Base-by-base conservation (phyloP, 768 basidiomycete genomes). In the Lactifluus rugatus region DNA sequence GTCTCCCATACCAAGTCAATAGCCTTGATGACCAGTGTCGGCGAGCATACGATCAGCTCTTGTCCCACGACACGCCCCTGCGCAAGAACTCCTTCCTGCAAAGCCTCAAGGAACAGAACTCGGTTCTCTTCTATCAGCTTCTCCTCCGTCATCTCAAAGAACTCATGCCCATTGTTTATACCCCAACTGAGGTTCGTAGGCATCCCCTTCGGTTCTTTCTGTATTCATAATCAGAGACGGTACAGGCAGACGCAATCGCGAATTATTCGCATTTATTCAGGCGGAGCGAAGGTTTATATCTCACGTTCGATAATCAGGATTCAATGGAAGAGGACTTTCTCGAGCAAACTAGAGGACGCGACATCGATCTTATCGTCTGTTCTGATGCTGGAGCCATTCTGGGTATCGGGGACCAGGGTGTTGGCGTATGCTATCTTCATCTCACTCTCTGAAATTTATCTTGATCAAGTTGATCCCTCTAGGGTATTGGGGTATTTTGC, bases 341-440 rank as follows among this genome's bases (percentile, higher is more conserved):
- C 23, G 84, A 85, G 64, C 80, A 82, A 64, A 84, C 79, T 1
- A 74, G 72, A 34, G 81, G 78, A 7, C 73, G 76, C 26, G 73
- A 83, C 26, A 81, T 93, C 54, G 85, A 93, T 60, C 74, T 93
- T 23, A 76, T 94, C 51, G 89, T 93, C 25, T 85, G 85, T 54
- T 87, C 89, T 0, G 92, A 94, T 67, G 81, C 85, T 4, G 90
- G 92, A 65, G 87, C 88, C 0, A 93, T 93, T 58, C 73, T 94
- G 10, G 92, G 92, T 16, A 83, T 84, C 56, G 83, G 83, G 48
- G 82, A 83, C 64, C 81, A 82, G 67, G 84, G 91, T 56, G 89
- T 92, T 41, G 81, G 81, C 54, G 83, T 84, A 68, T 19, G 76
- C 55, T n/a, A 47, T 47, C 31, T 44, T n/a, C 19, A 11, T 25